Conservation (phyloP, 768 basidiomycete species). For the Phanerochaete sordida region DNA sequence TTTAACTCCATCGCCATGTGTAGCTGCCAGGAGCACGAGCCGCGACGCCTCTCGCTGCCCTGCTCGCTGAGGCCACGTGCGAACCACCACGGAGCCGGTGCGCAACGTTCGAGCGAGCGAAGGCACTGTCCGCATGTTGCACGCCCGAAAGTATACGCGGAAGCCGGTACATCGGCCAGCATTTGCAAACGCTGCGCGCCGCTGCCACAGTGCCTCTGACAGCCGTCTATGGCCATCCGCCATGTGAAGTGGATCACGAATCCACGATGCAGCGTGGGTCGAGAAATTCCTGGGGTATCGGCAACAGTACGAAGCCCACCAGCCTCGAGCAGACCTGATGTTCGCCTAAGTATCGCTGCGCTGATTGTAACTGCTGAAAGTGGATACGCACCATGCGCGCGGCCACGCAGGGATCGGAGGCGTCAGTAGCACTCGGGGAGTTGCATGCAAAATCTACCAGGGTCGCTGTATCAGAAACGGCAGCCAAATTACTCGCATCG, state of each 20-base stretch:
- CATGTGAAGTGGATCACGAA: neutral
- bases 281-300: neutral
- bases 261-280: neutral
- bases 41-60: neutral
- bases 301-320: too few relatives aligned
- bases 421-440: too few relatives aligned
- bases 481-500: too few relatives aligned
- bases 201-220: neutral
- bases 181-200: neutral
- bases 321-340: too few relatives aligned
- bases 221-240: neutral
- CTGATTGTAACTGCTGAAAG: too few relatives aligned
- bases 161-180: neutral
- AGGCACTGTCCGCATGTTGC: neutral
- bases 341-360: too few relatives aligned
- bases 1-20: conserved; percentile 1
- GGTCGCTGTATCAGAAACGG: too few relatives aligned
- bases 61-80: neutral
- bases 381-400: too few relatives aligned
- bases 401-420: too few relatives aligned
- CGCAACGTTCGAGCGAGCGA: neutral
- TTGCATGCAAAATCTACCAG: too few relatives aligned
- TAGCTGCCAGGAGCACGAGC: neutral
- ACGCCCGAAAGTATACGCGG: neutral
- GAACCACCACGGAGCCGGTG: neutral